Evolutionary conservation across 768 basidiomycete genomes (phyloP).

Genomic region (Termitomyces bulborhizus): DNA sequence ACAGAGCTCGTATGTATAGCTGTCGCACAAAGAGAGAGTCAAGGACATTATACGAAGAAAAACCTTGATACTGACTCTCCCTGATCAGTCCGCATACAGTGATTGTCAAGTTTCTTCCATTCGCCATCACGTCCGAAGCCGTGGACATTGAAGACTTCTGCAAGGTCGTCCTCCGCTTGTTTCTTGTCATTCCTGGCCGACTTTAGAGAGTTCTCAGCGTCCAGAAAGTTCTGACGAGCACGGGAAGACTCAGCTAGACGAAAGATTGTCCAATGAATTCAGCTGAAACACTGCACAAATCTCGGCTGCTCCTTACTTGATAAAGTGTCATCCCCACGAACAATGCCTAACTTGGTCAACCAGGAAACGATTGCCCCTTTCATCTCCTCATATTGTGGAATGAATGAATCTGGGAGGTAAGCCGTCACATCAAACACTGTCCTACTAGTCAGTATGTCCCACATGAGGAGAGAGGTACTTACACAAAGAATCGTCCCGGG

Average conservation of each 20-base stretch:
- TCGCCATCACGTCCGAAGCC: slow-evolving; percentile 79
- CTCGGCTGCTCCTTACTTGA: slow-evolving; percentile 17
- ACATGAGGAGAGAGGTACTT: slow-evolving; percentile 22
- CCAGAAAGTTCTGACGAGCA: slow-evolving; percentile 55
- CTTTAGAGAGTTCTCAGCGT: slow-evolving; percentile 58
- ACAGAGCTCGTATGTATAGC: slow-evolving; percentile 93
- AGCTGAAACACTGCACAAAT: not conserved
- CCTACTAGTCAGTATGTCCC: not conserved
- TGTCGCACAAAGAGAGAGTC: slow-evolving; percentile 20
- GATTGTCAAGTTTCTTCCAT: slow-evolving; percentile 91
- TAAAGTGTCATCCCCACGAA: slow-evolving; percentile 33
- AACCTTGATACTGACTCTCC: slow-evolving; percentile 71
- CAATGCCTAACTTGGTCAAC: slow-evolving; percentile 60
- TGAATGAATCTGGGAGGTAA: slow-evolving; percentile 79
- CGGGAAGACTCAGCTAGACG: slow-evolving; percentile 45
- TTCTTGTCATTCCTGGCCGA: slow-evolving; percentile 45
- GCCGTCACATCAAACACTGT: slow-evolving; percentile 74
- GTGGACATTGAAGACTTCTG: slow-evolving; percentile 56
- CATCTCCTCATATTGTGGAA: slow-evolving; percentile 68
- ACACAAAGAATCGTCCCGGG: slow-evolving; percentile 49
- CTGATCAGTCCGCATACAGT: slow-evolving; percentile 72
- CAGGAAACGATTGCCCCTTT: slow-evolving; percentile 55
- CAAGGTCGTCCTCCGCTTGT: slow-evolving; percentile 50
- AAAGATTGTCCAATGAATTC: not conserved
- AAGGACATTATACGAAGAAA: not conserved